Base-by-base conservation (phyloP, 306 rosid species). In the Casuarina glauca region DNA sequence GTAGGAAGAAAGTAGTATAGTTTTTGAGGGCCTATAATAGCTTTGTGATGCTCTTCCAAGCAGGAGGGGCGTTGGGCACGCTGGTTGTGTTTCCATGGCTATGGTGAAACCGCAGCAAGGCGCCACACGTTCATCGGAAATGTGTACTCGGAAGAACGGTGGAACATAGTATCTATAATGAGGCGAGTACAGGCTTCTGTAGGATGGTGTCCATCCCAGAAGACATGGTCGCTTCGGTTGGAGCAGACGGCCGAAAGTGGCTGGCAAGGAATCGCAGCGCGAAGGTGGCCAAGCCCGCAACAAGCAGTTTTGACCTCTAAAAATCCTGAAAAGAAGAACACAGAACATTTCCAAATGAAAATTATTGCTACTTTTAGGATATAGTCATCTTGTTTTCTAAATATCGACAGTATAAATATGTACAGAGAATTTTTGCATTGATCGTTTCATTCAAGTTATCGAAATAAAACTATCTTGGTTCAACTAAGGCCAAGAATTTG, bases 201-300 rank as follows among this genome's bases (percentile, higher is more conserved):
- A 1, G 97, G 98, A 81, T 94, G 98, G 66, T n/a, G 83, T 36
- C 48, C 50, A 76, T 94, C 97, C 97, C 97, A 92, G 70, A 94
- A 94, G 41, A 94, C 12, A 69, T 89, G 92, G 60, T 86, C 84
- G 11, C 75, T 39, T 82, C 95, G 89, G 36, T 92, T 89, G 38
- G 94, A 46, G 84, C 94, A 92, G 49, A 76, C 17, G 2, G 1
- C 13, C 0, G 93, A 78, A 70, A 84, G 6, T 49, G 91, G 90
- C 9, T 85, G 41, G 52, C 98, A 90, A 17, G 85, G 84, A 76
- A 53, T 4, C 15, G 60, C 2, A 6, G 92, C 91, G 36, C 80
- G 83, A 51, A 90, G 77, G 13, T 88, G 55, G 46, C 97, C 96
- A 20, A 84, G 69, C 35, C 97, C 97, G 79, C 97, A 94, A 54